Conservation (phyloP, 192 early-diverging fungal species). For the Coemansia sp. region DNA sequence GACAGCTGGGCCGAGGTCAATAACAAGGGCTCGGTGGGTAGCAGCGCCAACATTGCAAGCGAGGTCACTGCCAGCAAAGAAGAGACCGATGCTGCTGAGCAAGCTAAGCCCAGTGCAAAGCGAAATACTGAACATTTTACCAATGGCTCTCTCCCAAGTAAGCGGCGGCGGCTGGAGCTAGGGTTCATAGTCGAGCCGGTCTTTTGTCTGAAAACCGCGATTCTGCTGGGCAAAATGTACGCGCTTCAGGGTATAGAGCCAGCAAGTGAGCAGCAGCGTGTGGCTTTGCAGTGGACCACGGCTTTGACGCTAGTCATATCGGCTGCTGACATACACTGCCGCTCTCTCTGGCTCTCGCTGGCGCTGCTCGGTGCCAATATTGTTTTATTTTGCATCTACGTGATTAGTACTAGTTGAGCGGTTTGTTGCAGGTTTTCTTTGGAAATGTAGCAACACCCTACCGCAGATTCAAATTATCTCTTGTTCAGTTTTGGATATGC, state of each 20-base stretch:
- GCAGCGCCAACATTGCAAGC: background rate
- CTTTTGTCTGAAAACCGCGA: conserved; percentile 35
- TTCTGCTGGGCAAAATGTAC: conserved; percentile 36
- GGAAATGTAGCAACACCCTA: too few species aligned
- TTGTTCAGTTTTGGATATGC: too few species aligned
- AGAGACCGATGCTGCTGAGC: background rate
- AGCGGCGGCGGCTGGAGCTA: background rate
- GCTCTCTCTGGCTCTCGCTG: conserved; percentile 20
- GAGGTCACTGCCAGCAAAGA: background rate
- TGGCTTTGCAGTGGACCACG: conserved; percentile 13
- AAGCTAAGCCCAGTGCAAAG: background rate
- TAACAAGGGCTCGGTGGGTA: background rate
- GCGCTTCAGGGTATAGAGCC: conserved; percentile 18
- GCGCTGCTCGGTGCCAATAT: conserved; percentile 22
- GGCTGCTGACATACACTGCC: conserved; percentile 32
- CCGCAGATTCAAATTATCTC: too few species aligned
- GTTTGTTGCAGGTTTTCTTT: too few species aligned
- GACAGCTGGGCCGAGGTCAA: conserved; percentile 9
- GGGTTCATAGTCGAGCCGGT: conserved; percentile 1
- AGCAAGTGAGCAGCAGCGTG: background rate
- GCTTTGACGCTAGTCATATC: conserved; percentile 32
- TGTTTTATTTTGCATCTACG: background rate
- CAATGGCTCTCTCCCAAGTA: background rate
- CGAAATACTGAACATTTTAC: background rate
- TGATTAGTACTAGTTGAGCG: background rate